These are phyloP conservation scores for Ogataea pignaliae DNA, from an alignment of 805 yeast genomes.

Conservation along the genomic window DNA sequence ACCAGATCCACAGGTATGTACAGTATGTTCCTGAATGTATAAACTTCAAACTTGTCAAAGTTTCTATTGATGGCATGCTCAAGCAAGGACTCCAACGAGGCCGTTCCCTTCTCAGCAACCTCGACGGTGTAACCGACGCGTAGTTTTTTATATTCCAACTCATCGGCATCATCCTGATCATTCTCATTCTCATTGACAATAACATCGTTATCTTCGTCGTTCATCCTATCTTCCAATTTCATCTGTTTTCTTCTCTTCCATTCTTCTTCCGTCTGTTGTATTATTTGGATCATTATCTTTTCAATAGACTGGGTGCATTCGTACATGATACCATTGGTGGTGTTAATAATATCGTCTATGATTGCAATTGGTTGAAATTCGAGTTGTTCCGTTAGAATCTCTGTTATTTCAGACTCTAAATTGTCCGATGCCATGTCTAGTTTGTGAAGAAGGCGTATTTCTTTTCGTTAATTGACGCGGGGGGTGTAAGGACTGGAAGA, in stretches of 20 bases:
- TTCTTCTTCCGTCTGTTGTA: constrained; percentile 22
- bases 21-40: constrained; percentile 72
- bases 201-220: constrained; percentile 25
- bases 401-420: constrained; percentile 28
- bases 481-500: too few species aligned
- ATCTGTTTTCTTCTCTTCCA: constrained; percentile 10
- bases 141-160: background rate
- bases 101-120: constrained; percentile 75
- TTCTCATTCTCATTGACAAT: constrained; percentile 24
- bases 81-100: constrained; percentile 68
- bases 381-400: constrained; percentile 75
- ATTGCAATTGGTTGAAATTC: constrained; percentile 80
- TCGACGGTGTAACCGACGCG: constrained; percentile 14
- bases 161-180: constrained; percentile 1
- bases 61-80: constrained; percentile 75
- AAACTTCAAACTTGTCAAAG: constrained; percentile 83
- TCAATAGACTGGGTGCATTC: constrained; percentile 79
- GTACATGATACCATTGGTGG: constrained; percentile 79
- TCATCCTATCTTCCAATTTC: constrained; percentile 5
- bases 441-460: too few species aligned
- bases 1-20: constrained; percentile 63
- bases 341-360: constrained; percentile 83
- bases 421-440: constrained; percentile 1
- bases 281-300: constrained; percentile 44
- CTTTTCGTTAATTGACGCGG: too few species aligned